A percentile compares a stretch with the other conserved stretches of the same genome.
Conservation (phyloP, 345 rosid genomes). For the Boechera divaricarpa region DNA sequence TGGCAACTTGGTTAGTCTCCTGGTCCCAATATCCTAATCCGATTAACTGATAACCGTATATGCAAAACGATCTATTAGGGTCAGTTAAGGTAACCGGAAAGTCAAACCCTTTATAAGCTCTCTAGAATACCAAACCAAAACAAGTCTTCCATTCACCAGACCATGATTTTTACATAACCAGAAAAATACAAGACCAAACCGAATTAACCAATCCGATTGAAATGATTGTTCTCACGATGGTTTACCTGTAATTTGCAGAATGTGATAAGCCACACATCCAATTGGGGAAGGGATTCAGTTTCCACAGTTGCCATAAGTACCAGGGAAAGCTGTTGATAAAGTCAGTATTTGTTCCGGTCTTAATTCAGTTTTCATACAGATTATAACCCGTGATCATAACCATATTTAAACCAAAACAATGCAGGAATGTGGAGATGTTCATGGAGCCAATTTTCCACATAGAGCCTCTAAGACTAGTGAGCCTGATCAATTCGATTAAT, state of each 20-base stretch:
- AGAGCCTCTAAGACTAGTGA: constrained; percentile 65
- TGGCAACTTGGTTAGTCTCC: constrained; percentile 70
- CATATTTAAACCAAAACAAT: constrained; percentile 13
- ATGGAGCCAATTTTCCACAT: constrained; percentile 74
- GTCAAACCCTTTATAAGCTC: neutral
- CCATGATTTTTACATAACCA: constrained; percentile 8
- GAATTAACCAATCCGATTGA: neutral
- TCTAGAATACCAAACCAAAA: neutral
- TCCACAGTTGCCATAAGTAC: constrained; percentile 69
- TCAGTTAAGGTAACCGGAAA: neutral
- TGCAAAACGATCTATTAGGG: neutral
- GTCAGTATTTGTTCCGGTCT: constrained; percentile 42
- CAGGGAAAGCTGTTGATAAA: constrained; percentile 70
- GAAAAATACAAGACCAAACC: neutral
- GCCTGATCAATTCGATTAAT: constrained; percentile 8
- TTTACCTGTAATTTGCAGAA: constrained; percentile 50
- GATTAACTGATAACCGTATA: neutral
- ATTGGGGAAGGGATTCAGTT: constrained; percentile 77
- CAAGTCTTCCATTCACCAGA: neutral
- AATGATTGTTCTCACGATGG: neutral
- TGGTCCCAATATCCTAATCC: constrained; percentile 10
- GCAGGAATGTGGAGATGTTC: constrained; percentile 84
- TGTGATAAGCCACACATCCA: constrained; percentile 62
- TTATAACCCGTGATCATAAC: constrained; percentile 17
- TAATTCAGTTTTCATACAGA: neutral